Evolutionary conservation across 2,329 filamentous ascomycete species (phyloP).

Genomic region (Arachnomyces sp.): DNA sequence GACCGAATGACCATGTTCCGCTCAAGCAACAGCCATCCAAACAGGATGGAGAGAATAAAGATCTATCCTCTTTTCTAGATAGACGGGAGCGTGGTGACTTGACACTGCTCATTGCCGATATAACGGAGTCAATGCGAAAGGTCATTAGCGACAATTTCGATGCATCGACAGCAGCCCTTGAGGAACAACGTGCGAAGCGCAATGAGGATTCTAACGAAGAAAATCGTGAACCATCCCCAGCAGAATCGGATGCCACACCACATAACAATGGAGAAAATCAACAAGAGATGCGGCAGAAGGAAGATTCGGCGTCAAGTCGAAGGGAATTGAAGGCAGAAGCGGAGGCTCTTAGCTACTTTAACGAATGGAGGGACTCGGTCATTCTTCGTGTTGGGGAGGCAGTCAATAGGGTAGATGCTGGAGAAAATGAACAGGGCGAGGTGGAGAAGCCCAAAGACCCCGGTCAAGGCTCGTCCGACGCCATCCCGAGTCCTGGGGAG

Average conservation of each 20-base stretch:
- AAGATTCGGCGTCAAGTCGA: constrained; percentile 17
- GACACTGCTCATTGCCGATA: constrained; percentile 33
- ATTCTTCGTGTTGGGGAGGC: constrained; percentile 65
- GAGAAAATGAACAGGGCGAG: constrained; percentile 33
- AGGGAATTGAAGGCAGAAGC: constrained; percentile 49
- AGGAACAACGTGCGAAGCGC: constrained; percentile 12
- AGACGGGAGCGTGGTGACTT: constrained; percentile 36
- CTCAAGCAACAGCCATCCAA: constrained; percentile 11
- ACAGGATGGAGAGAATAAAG: constrained; percentile 17
- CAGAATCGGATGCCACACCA: too few species aligned
- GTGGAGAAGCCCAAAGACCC: constrained; percentile 23
- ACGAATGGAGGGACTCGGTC: constrained; percentile 70
- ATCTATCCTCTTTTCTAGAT: constrained; percentile 36
- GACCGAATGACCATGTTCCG: constrained; percentile 20
- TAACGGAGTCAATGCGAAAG: constrained; percentile 35
- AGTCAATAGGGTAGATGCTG: constrained; percentile 37
- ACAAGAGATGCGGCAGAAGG: constrained; percentile 11
- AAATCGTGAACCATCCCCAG: constrained; percentile 16
- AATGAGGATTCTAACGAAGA: constrained; percentile 20
- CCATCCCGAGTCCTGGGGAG: constrained; percentile 17
- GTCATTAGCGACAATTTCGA: constrained; percentile 32
- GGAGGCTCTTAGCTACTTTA: constrained; percentile 63
- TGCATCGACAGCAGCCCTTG: constrained; percentile 10
- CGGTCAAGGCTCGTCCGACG: constrained; percentile 14
- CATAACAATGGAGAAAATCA: constrained; percentile 34